phyloP scores from a whole-genome alignment of 2,329 filamentous ascomycete species.

The Hypoxylon sp. region DNA sequence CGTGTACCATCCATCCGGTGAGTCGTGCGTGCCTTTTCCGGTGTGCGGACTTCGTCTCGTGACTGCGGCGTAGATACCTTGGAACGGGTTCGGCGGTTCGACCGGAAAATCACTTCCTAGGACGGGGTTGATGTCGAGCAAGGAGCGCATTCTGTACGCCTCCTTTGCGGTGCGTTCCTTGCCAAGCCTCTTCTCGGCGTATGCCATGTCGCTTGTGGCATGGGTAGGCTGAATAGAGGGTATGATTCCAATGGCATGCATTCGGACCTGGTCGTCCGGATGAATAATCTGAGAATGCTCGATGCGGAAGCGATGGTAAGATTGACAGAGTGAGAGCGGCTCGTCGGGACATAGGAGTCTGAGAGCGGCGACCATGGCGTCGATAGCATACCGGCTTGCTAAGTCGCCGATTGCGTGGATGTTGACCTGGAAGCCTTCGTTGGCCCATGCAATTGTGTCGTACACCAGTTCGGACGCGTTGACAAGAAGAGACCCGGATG shows the following conservation, averaged over 20 bases:
- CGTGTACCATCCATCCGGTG: slow-evolving; percentile 68
- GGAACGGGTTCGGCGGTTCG: slow-evolving; percentile 76
- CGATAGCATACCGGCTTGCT: slow-evolving; percentile 75
- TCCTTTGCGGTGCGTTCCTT: slow-evolving; percentile 65
- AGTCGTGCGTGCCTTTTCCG: slow-evolving; percentile 64
- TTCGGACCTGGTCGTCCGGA: slow-evolving; percentile 72
- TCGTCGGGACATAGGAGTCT: slow-evolving; percentile 64
- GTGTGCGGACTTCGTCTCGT: slow-evolving; percentile 72
- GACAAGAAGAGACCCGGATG: slow-evolving; percentile 75
- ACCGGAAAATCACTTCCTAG: slow-evolving; percentile 81
- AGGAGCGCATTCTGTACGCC: slow-evolving; percentile 76
- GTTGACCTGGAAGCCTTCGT: slow-evolving; percentile 75
- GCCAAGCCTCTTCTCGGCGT: slow-evolving; percentile 74
- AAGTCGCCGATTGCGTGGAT: slow-evolving; percentile 81
- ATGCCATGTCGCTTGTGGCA: slow-evolving; percentile 79
- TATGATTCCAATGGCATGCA: slow-evolving; percentile 72
- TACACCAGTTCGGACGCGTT: slow-evolving; percentile 71
- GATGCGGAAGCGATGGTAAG: slow-evolving; percentile 73
- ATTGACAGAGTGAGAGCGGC: slow-evolving; percentile 65
- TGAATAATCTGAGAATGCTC: slow-evolving; percentile 81
- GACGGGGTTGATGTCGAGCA: slow-evolving; percentile 68
- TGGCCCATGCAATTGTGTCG: slow-evolving; percentile 71
- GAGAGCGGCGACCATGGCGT: slow-evolving; percentile 73
- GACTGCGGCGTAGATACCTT: slow-evolving; percentile 78
- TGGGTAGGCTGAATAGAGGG: slow-evolving; percentile 81